These are phyloP conservation scores for Draba incana DNA, from an alignment of 345 rosid species.

Conservation along the genomic window DNA sequence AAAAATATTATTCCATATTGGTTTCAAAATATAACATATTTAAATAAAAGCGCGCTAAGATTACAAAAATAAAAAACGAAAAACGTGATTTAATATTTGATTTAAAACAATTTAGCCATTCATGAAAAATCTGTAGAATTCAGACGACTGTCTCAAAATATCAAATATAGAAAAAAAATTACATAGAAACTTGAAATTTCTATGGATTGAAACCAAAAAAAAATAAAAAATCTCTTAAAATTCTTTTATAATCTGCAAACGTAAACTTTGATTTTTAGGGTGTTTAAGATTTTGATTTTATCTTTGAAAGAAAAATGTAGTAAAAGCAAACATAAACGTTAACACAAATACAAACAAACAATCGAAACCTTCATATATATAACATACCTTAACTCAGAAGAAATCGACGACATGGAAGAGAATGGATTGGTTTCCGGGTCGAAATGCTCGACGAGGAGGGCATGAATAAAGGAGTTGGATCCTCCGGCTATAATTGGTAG, in stretches of 20 bases:
- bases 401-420: conserved; percentile 35
- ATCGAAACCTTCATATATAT: not conserved
- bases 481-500: conserved; percentile 84
- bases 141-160: too few species aligned
- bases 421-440: conserved; percentile 54
- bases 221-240: too few species aligned
- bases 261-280: not conserved
- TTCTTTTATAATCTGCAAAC: not conserved
- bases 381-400: conserved; percentile 50
- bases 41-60: too few species aligned
- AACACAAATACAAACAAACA: conserved; percentile 6
- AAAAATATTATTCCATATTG: too few species aligned
- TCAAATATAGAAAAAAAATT: too few species aligned
- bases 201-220: too few species aligned
- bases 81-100: too few species aligned
- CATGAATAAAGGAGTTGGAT: conserved; percentile 73
- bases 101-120: too few species aligned
- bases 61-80: too few species aligned
- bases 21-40: not conserved
- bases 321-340: not conserved
- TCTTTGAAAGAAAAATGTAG: not conserved
- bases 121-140: too few species aligned
- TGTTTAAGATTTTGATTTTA: not conserved
- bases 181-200: too few species aligned
- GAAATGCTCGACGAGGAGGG: conserved; percentile 53